Evolutionary conservation across 257 asterid genomes (phyloP).

Genomic region (Orobanche coerulescens): DNA sequence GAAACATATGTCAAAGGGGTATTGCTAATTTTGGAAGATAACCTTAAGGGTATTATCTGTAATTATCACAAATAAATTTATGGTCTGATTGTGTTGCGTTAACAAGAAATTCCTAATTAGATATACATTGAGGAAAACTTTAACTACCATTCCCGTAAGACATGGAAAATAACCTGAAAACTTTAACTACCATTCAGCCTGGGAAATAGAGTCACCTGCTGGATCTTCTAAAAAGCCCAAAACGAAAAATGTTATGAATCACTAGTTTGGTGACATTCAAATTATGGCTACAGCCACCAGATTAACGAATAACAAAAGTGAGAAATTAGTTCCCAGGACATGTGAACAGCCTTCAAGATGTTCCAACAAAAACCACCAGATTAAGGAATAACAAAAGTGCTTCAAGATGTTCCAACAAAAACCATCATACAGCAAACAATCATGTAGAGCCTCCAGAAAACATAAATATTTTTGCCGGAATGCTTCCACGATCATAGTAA

Average conservation of each 20-base stretch:
- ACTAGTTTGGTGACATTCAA: slow-evolving; percentile 4
- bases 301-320: neutral
- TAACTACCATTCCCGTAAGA: neutral
- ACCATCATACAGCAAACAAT: no score
- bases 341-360: neutral
- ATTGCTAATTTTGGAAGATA: neutral
- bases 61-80: neutral
- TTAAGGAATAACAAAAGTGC: no score
- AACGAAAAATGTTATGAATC: slow-evolving; percentile 2
- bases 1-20: no score
- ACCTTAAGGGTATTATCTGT: neutral
- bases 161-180: neutral
- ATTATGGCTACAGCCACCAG: neutral
- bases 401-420: no score
- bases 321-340: neutral
- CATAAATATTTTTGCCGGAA: neutral
- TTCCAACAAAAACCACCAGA: neutral
- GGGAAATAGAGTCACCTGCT: slow-evolving; percentile 34
- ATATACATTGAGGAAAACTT: neutral
- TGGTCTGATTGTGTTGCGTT: neutral
- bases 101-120: neutral
- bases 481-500: neutral
- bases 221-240: slow-evolving; percentile 36
- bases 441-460: neutral
- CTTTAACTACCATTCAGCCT: slow-evolving; percentile 46